A percentile compares a stretch with the other conserved stretches of the same genome.
Evolutionary conservation across 306 rosid species (phyloP).

Genomic region (Sindora glabra): DNA sequence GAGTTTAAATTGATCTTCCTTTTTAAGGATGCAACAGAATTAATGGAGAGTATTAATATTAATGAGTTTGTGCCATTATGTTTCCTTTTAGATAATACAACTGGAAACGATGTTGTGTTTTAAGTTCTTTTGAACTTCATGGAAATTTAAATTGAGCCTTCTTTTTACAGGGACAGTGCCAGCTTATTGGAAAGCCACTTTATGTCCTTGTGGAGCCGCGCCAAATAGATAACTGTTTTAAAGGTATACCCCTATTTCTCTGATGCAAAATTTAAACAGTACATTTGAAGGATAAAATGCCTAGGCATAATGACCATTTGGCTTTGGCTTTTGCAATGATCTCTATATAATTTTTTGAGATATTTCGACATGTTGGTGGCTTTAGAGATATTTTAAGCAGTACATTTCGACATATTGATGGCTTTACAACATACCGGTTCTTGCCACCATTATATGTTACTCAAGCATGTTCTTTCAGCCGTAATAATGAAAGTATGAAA

Average conservation of each 20-base stretch:
- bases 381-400: no score
- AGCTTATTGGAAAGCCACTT: slow-evolving; percentile 79
- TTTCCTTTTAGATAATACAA: not conserved
- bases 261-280: not conserved
- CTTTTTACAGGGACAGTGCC: slow-evolving; percentile 72
- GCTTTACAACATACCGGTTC: no score
- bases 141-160: slow-evolving; percentile 10
- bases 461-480: no score
- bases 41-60: slow-evolving; percentile 32
- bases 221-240: slow-evolving; percentile 37
- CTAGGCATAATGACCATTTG: no score
- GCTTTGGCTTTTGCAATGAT: no score
- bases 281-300: not conserved
- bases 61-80: not conserved
- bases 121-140: not conserved
- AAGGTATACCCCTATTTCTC: slow-evolving; percentile 31
- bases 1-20: slow-evolving; percentile 6
- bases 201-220: slow-evolving; percentile 93
- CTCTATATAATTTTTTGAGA: no score
- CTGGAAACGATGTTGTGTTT: not conserved
- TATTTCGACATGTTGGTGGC: no score
- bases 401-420: no score
- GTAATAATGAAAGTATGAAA: no score
- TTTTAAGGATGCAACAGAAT: slow-evolving; percentile 48
- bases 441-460: no score